Conservation (phyloP, 169 alveolate species). For the Plasmodium sp. region DNA sequence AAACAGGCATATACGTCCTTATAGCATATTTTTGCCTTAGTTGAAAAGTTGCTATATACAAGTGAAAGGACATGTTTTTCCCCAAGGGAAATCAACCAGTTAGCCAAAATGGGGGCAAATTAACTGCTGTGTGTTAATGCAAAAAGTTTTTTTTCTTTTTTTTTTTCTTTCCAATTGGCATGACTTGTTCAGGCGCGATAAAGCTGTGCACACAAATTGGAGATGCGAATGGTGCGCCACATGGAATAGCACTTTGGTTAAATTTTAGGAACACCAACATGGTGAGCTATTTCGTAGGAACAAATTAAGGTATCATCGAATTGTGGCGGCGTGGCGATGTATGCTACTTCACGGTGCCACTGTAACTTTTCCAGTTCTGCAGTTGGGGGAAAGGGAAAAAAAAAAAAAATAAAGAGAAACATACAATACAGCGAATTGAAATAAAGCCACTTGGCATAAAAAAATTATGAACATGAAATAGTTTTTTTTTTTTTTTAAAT, state of each 20-base stretch:
- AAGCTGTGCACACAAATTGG: not conserved
- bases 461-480: conserved; percentile 25
- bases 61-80: not conserved
- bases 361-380: not conserved
- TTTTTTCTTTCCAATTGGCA: not conserved
- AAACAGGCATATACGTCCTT: not conserved
- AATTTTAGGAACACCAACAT: not conserved
- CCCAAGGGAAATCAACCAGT: not conserved
- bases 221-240: not conserved
- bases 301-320: not conserved
- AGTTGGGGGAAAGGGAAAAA: not conserved
- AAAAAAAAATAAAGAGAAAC: not conserved
- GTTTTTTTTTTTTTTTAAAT: conserved; percentile 6
- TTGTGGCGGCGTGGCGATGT: not conserved
- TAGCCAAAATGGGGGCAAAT: not conserved
- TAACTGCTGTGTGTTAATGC: not conserved
- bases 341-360: not conserved
- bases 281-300: not conserved
- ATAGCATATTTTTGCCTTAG: not conserved
- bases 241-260: not conserved
- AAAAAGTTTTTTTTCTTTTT: not conserved
- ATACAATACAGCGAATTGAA: not conserved
- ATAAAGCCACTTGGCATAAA: not conserved
- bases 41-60: not conserved
- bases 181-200: not conserved